Conservation (phyloP, 345 rosid genomes). For the Salix caprea region DNA sequence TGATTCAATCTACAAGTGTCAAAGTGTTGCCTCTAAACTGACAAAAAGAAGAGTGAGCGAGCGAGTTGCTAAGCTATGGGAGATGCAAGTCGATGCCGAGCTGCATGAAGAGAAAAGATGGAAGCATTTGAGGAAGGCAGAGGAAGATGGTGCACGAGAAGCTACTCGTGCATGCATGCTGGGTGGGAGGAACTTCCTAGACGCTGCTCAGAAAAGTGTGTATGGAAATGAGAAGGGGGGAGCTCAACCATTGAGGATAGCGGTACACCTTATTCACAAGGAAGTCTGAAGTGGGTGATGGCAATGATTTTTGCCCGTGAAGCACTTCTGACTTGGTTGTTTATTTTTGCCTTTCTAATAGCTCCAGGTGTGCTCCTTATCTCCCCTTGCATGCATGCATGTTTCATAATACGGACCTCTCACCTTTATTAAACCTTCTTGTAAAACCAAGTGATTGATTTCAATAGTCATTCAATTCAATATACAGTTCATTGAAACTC, state of each 20-base stretch:
- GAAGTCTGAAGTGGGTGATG: slow-evolving; percentile 54
- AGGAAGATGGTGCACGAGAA: slow-evolving; percentile 66
- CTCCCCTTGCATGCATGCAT: neutral
- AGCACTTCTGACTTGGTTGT: neutral
- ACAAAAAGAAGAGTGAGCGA: slow-evolving; percentile 62
- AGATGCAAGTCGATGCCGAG: slow-evolving; percentile 87
- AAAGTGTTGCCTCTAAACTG: slow-evolving; percentile 49
- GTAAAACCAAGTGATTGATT: neutral
- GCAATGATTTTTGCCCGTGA: slow-evolving; percentile 83
- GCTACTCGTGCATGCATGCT: slow-evolving; percentile 39
- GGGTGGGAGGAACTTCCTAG: slow-evolving; percentile 62
- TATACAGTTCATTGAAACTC: neutral
- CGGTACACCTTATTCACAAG: slow-evolving; percentile 75
- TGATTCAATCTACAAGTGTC: slow-evolving; percentile 36
- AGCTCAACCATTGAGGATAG: slow-evolving; percentile 79
- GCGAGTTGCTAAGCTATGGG: slow-evolving; percentile 64
- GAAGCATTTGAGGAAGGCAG: slow-evolving; percentile 82
- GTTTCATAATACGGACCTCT: neutral
- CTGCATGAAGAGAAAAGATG: slow-evolving; percentile 91
- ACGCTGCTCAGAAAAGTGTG: slow-evolving; percentile 74
- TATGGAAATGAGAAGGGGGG: slow-evolving; percentile 92
- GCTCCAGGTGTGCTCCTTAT: neutral
- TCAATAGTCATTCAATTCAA: neutral
- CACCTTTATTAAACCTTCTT: neutral
- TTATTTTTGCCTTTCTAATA: neutral